Conservation (phyloP, 208 protist species). For the Endotrypanum monterogeii region DNA sequence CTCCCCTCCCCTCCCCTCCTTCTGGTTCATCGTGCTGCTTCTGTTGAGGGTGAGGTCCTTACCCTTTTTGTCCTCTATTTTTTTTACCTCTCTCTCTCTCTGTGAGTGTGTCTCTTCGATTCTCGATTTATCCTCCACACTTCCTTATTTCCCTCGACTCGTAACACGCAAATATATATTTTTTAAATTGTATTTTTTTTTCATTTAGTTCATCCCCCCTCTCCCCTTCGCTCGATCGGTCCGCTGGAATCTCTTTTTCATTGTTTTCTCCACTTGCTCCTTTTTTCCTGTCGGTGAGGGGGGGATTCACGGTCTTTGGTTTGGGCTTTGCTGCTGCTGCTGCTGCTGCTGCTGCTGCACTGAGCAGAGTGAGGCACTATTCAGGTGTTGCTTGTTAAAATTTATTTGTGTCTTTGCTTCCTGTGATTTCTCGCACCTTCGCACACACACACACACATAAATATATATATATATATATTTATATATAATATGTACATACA, state of each 20-base stretch:
- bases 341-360: too few species aligned
- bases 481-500: background rate
- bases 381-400: too few species aligned
- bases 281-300: too few species aligned
- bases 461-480: background rate
- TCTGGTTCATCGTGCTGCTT: too few species aligned
- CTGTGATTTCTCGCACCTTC: too few species aligned
- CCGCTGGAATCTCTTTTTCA: background rate
- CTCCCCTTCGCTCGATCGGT: background rate
- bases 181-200: background rate
- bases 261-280: background rate
- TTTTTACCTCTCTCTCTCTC: constrained; percentile 6
- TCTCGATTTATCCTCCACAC: background rate
- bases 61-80: too few species aligned
- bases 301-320: too few species aligned
- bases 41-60: too few species aligned
- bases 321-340: too few species aligned
- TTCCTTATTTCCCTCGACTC: background rate
- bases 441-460: background rate
- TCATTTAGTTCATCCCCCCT: background rate
- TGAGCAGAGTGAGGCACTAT: too few species aligned
- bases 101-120: constrained; percentile 7
- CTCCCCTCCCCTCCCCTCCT: background rate
- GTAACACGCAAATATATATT: too few species aligned
- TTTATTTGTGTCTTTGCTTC: too few species aligned